phyloP scores from a whole-genome alignment of 768 basidiomycete species.

The Hysterangium stoloniferum region DNA sequence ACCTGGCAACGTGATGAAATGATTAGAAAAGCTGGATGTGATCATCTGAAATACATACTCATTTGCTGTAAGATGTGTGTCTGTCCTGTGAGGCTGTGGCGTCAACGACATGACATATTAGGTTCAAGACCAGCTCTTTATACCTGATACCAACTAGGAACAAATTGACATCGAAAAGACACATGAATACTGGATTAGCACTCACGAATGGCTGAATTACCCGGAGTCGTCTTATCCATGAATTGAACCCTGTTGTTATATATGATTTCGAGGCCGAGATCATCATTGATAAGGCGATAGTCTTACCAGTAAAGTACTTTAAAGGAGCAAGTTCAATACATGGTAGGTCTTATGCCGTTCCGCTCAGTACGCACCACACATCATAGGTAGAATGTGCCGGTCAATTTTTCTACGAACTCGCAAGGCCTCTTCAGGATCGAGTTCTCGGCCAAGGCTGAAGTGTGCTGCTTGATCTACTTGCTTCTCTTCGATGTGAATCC shows the following conservation, averaged over 20 bases:
- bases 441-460: neutral
- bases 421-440: neutral
- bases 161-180: neutral
- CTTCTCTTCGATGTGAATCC: neutral
- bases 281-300: neutral
- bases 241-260: slow-evolving; percentile 55
- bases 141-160: slow-evolving; percentile 50
- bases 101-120: neutral
- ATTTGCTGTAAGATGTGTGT: slow-evolving; percentile 55
- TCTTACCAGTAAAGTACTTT: slow-evolving; percentile 52
- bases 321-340: slow-evolving; percentile 5
- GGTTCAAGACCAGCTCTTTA: slow-evolving; percentile 14
- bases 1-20: neutral
- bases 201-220: slow-evolving; percentile 46
- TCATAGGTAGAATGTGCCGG: slow-evolving; percentile 56
- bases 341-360: neutral
- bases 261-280: neutral
- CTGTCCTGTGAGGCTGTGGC: slow-evolving; percentile 31
- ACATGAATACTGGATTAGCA: neutral
- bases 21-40: neutral
- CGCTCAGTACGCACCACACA: slow-evolving; percentile 61
- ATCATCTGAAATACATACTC: slow-evolving; percentile 33
- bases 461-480: slow-evolving; percentile 7
- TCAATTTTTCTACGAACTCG: slow-evolving; percentile 49
- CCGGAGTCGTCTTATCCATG: slow-evolving; percentile 71